Evolutionary conservation across 2,329 filamentous ascomycete species (phyloP).

Genomic region (Lojkania enalia): DNA sequence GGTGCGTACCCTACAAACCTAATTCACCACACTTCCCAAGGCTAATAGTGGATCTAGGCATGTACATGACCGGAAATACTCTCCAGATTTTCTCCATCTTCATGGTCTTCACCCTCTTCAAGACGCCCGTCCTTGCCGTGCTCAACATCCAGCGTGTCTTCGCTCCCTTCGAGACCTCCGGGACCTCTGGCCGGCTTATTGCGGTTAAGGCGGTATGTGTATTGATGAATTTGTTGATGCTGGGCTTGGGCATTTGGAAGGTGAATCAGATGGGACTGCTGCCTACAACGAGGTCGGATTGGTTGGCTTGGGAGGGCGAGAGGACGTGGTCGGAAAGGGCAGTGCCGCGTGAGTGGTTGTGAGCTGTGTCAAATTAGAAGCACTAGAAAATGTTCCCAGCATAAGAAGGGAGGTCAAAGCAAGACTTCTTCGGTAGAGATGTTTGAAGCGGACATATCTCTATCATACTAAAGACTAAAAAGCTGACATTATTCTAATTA

Average conservation of each 20-base stretch:
- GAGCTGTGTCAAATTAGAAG: constrained; percentile 3
- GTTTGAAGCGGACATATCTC: too few species aligned
- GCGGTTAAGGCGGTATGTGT: constrained; percentile 88
- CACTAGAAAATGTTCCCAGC: too few species aligned
- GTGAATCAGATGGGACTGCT: constrained; percentile 94
- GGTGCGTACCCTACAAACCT: constrained; percentile 54
- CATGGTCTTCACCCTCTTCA: constrained; percentile 99
- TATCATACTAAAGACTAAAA: background rate
- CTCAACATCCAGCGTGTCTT: constrained; percentile 86
- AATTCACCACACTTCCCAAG: background rate
- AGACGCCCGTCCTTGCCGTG: constrained; percentile 86
- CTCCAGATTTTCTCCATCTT: constrained; percentile 99
- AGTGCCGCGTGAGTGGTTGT: constrained; percentile 43
- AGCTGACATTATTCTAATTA: background rate
- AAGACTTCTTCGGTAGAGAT: too few species aligned
- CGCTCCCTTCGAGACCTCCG: constrained; percentile 82
- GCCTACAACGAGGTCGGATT: constrained; percentile 95
- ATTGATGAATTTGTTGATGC: constrained; percentile 78
- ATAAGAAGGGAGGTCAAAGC: too few species aligned
- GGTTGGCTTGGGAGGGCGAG: constrained; percentile 91
- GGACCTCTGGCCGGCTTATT: constrained; percentile 72
- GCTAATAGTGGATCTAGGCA: constrained; percentile 51
- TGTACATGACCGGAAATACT: constrained; percentile 99
- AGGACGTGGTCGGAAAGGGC: constrained; percentile 51
- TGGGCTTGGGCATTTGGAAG: constrained; percentile 92